These are phyloP conservation scores for Babesia ovata DNA, from an alignment of 169 alveolate species.

Conservation along the genomic window DNA sequence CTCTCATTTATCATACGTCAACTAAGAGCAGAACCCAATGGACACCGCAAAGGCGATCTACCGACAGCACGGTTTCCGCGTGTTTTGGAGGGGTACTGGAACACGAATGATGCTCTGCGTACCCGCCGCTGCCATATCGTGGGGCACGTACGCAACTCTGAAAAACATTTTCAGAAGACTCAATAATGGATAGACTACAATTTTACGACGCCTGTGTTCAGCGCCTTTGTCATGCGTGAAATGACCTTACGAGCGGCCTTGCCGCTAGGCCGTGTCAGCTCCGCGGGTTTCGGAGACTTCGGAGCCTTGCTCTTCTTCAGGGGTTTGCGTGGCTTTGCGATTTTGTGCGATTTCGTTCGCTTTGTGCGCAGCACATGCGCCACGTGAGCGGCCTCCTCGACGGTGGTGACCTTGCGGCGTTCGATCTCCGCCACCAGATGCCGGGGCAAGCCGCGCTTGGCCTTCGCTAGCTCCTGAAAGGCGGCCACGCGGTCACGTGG, in stretches of 20 bases:
- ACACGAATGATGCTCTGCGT: constrained; percentile 88
- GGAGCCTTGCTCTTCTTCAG: not conserved
- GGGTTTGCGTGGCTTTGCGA: not conserved
- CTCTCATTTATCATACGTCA: not conserved
- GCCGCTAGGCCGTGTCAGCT: constrained; percentile 29
- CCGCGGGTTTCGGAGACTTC: constrained; percentile 2
- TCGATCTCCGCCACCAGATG: constrained; percentile 25
- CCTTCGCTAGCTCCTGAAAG: constrained; percentile 26
- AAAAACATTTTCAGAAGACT: constrained; percentile 62
- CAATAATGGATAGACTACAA: constrained; percentile 17
- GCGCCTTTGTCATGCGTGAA: constrained; percentile 9
- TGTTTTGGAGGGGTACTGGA: constrained; percentile 89
- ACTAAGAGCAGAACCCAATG: constrained; percentile 44
- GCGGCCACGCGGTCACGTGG: constrained; percentile 26
- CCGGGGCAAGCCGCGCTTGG: constrained; percentile 29
- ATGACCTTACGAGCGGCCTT: constrained; percentile 18
- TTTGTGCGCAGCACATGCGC: constrained; percentile 17
- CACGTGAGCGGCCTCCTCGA: constrained; percentile 36
- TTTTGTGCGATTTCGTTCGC: constrained; percentile 19
- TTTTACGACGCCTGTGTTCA: constrained; percentile 25
- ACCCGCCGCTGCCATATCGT: constrained; percentile 94
- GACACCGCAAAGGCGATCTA: constrained; percentile 72
- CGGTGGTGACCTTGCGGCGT: constrained; percentile 20
- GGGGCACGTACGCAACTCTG: constrained; percentile 94
- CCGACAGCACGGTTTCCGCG: constrained; percentile 84